These are phyloP conservation scores for Hirsutella thompsonii DNA, from an alignment of 2,329 filamentous ascomycete species.

Conservation along the genomic window DNA sequence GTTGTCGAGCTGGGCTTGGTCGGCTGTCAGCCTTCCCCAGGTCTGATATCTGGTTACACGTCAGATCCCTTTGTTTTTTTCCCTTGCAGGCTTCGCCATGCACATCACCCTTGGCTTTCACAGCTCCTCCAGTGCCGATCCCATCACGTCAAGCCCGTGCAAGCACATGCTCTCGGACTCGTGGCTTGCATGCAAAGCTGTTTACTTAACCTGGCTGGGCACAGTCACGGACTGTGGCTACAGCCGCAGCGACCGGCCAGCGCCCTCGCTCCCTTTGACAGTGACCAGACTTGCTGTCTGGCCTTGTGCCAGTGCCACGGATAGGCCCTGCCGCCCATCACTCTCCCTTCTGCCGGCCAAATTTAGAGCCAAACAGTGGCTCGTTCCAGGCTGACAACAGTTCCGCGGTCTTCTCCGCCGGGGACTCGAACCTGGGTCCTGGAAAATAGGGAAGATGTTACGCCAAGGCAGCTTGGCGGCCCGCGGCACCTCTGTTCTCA, in stretches of 20 bases:
- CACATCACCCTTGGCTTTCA: slow-evolving; percentile 3
- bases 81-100: slow-evolving; percentile 1
- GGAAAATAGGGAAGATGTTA: neutral
- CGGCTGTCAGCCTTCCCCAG: slow-evolving; percentile 1
- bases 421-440: neutral
- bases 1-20: slow-evolving; percentile 4
- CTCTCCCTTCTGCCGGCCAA: neutral
- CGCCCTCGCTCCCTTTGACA: neutral
- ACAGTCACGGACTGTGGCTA: neutral
- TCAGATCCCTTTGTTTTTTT: slow-evolving; percentile 8
- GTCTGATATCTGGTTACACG: slow-evolving; percentile 4
- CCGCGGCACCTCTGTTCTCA: neutral
- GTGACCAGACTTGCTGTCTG: too few relatives aligned
- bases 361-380: neutral
- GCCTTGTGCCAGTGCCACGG: neutral
- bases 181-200: too few relatives aligned
- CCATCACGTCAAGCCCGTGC: neutral
- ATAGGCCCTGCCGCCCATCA: neutral
- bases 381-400: neutral
- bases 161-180: too few relatives aligned
- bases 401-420: neutral
- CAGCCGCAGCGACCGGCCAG: neutral
- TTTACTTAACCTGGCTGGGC: too few relatives aligned
- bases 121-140: slow-evolving; percentile 2
- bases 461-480: neutral